These are phyloP conservation scores for Marasmius tenuissimus DNA, from an alignment of 1,284 basidiomycete genomes.

Conservation along the genomic window DNA sequence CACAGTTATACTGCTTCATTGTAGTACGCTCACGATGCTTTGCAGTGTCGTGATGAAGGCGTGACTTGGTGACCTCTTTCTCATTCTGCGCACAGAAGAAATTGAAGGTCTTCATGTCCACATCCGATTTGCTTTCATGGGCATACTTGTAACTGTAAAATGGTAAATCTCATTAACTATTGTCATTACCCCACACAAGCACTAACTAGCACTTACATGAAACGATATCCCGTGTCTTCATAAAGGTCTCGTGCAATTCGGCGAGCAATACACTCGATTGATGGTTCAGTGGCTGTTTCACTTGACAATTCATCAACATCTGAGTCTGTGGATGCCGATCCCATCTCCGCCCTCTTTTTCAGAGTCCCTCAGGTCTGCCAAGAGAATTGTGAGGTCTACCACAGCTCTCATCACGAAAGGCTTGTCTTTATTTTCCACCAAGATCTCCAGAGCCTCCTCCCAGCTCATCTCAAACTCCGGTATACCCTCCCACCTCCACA, in stretches of 20 bases:
- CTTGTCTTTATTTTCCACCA: not conserved
- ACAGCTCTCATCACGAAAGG: not conserved
- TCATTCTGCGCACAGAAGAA: slow-evolving; percentile 16
- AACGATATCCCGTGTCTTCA: slow-evolving; percentile 9
- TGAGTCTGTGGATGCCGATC: not conserved
- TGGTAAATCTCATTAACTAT: not conserved
- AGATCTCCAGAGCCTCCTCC: not conserved
- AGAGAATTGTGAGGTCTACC: slow-evolving; percentile 2
- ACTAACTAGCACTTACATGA: slow-evolving; percentile 6
- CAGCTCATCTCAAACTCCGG: slow-evolving; percentile 1
- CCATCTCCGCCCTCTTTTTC: not conserved
- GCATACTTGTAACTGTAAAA: slow-evolving; percentile 1
- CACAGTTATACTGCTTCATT: slow-evolving; percentile 13
- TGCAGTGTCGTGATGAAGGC: not conserved
- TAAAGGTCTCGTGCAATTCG: slow-evolving; percentile 4
- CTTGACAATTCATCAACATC: not conserved
- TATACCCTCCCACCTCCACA: not conserved
- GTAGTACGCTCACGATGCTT: slow-evolving; percentile 11
- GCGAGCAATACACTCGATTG: not conserved
- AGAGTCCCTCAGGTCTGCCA: not conserved
- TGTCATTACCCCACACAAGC: not conserved
- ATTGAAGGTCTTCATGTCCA: not conserved
- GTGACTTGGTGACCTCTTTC: slow-evolving; percentile 7
- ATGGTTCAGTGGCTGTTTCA: not conserved
- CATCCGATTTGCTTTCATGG: not conserved